Evolutionary conservation across 371 early-diverging fungal genomes (phyloP), one percentile per base, ranked within the genome.

Genomic region (Mortierella sp.): DNA sequence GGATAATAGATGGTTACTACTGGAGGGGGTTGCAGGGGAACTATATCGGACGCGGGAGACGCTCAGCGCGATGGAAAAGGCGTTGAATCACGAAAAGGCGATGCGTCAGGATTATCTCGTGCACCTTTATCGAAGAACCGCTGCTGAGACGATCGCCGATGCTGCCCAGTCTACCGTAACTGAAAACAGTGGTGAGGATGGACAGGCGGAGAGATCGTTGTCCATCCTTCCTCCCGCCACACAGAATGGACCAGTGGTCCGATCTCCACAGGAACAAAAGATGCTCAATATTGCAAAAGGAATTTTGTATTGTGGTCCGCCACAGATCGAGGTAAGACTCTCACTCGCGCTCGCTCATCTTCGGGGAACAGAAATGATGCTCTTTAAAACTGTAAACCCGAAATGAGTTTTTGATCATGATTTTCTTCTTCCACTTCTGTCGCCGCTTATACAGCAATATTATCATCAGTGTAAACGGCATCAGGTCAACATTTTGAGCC

Each of bases 401-500:
- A n/a, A n/a, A n/a, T n/a, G 34, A 24, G 17, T 17, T 28, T 14
- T 42, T 28, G 0, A 26, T 7, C 14, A 5, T 27, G 34, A 34
- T 23, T 7, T 12, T 3, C 2, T 56, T 19, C 12, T 37, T n/a
- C 0, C 26, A 43, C 27, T 46, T 6, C 14, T 28, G 8, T 28
- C n/a, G 14, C 17, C n/a, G 8, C 4, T 19, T 1, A 27, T 19
- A 6, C 56, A 75, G 69, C 56, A 50, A 48, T 32, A 68, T 1
- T 75, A 64, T 56, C 64, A 69, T 49, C 69, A 69, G 43, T 64
- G 69, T 53, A 68, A 69, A 43, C 46, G 64, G 0, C 69, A 75
- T 27, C 64, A 75, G 32, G 64, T 44, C 19, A 61, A 51, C n/a
- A 59, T 75, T 53, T 43, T 37, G 24, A 42, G 17, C n/a, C 54